Evolutionary conservation across 2,329 filamentous ascomycete genomes (phyloP).

Genomic region (Aspergillus bombycis): DNA sequence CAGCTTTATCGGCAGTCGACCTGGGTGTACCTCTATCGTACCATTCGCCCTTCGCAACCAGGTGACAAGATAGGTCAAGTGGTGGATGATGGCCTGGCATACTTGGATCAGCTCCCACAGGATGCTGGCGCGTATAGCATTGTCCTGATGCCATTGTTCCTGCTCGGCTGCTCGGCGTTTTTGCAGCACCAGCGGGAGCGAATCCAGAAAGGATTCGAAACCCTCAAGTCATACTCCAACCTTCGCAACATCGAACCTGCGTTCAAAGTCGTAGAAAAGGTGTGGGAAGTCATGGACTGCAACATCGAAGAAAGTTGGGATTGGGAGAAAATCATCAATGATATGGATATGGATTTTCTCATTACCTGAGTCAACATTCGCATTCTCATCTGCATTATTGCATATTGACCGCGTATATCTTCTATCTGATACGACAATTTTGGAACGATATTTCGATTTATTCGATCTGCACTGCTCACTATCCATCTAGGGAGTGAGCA

Average conservation of each 20-base stretch:
- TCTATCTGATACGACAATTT: neutral
- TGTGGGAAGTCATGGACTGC: constrained; percentile 64
- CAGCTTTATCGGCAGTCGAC: constrained; percentile 65
- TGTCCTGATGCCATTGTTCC: constrained; percentile 63
- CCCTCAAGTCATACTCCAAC: constrained; percentile 58
- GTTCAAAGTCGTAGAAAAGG: constrained; percentile 56
- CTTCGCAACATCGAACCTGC: constrained; percentile 63
- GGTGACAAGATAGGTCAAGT: constrained; percentile 59
- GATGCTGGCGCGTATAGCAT: constrained; percentile 61
- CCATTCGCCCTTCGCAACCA: constrained; percentile 60
- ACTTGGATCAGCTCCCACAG: constrained; percentile 57
- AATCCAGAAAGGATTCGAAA: constrained; percentile 57
- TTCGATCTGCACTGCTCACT: neutral
- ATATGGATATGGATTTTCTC: constrained; percentile 64
- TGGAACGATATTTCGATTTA: neutral
- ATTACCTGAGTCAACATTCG: constrained; percentile 51
- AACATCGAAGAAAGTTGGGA: constrained; percentile 63
- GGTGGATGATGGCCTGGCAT: constrained; percentile 62
- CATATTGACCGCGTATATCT: neutral
- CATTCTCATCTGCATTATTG: constrained; percentile 9
- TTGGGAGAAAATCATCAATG: constrained; percentile 63
- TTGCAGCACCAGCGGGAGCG: constrained; percentile 57
- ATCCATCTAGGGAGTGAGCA: neutral
- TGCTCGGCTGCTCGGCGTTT: constrained; percentile 65
- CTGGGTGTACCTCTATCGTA: constrained; percentile 66